Evolutionary conservation across 2,329 filamentous ascomycete species (phyloP), one percentile per base, ranked within the genome.

Genomic region (Cryoendolithus antarcticus): DNA sequence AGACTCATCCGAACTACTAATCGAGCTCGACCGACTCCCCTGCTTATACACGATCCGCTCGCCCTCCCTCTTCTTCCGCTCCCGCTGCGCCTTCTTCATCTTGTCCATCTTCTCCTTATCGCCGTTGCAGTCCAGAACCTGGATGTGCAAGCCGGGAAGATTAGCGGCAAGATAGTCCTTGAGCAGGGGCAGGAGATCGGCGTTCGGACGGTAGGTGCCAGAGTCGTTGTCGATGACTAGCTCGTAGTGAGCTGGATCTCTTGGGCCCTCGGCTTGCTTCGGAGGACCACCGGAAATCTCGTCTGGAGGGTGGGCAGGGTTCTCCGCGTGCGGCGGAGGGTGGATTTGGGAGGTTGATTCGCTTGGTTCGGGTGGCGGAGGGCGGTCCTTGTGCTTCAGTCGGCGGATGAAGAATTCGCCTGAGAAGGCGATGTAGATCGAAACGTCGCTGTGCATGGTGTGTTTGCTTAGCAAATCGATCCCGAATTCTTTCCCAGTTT

Each of bases 391-490:
- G 49, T 74, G 68, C 45, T 68, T 72, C 19, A 84, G 68, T 2
- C 82, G 74, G 9, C 86, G 75, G 45, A 96, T 72, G 58, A 95
- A 91, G 61, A 96, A 96, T 56, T 96, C 89, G 32, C 89, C 89
- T 0, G 83, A 86, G 57, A 80, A 95, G 13, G 88, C 89, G 47
- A 95, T 85, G 58, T 94, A 94, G 2, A 84, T 82, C 29, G 79
- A 82, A 1, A 94, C 88, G 59, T 95, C 80, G 48, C 84, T 89
- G 64, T 96, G 89, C 86, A 96, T 94, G 31, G 86, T 93, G 61
- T 96, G 89, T 59, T 96, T 96, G 60, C 80, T 86, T 52, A 96
- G 64, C 59, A 95, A 69, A 62, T 95, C 89, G 52, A 96, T 86
- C 38, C 88, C 86, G 43, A 95, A 95, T 53, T 95, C 88, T 52